These are phyloP conservation scores for Pseudocercospora vitis DNA, from an alignment of 2,329 filamentous ascomycete genomes.

Conservation along the genomic window DNA sequence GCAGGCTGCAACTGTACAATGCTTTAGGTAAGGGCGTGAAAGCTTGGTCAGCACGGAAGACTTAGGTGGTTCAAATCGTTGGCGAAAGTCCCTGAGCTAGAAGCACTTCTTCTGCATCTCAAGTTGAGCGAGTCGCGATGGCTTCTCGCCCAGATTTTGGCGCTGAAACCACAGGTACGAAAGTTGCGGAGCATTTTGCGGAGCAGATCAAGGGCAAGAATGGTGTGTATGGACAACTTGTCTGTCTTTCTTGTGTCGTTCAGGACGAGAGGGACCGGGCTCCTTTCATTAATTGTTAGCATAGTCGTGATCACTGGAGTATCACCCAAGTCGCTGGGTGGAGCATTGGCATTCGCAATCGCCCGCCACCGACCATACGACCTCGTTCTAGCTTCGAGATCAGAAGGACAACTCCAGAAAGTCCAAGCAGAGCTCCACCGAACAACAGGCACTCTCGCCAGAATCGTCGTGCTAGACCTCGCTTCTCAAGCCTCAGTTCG, in stretches of 20 bases:
- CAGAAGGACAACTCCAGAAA: neutral
- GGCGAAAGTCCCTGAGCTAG: neutral
- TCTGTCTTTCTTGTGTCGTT: no score
- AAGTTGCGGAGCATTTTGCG: conserved; percentile 10
- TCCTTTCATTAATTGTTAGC: neutral
- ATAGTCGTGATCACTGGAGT: conserved; percentile 15
- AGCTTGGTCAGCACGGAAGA: neutral
- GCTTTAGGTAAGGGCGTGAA: no score
- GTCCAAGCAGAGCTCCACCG: conserved; percentile 1
- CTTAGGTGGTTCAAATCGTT: no score
- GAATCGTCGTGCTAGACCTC: conserved; percentile 9
- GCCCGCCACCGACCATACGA: conserved; percentile 6
- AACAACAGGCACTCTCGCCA: neutral
- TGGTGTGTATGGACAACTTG: no score
- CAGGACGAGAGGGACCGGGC: neutral
- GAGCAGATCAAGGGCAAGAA: conserved; percentile 6
- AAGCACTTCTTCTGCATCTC: neutral
- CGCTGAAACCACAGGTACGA: conserved; percentile 4
- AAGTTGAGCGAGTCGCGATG: neutral
- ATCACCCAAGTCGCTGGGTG: conserved; percentile 11
- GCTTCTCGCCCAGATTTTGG: conserved; percentile 7
- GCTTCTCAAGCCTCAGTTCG: neutral
- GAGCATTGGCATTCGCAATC: conserved; percentile 4
- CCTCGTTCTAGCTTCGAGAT: conserved; percentile 12
- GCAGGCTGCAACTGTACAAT: no score